Base-by-base conservation (phyloP, 1,139 yeast genomes). In the Suhomyces anneliseae region DNA sequence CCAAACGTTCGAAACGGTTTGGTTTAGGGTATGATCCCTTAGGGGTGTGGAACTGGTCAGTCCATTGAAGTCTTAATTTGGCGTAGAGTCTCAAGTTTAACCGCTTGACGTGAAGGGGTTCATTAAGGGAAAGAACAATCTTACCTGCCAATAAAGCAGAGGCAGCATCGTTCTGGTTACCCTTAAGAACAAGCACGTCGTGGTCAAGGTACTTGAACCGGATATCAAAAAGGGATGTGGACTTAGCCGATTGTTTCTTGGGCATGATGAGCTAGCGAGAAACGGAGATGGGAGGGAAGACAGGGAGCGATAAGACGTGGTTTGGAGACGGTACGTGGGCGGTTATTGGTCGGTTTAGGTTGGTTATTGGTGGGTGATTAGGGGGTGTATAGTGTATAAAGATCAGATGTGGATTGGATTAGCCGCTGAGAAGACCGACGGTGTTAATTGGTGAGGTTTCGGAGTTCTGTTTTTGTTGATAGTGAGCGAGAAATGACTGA, bases 121-220 rank as follows among this genome's bases (percentile, higher is more conserved):
- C 98, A 31, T 78, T 73, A 1, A 89, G 82, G 0, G 95, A 80
- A 32, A 93, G 68, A 1, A 87, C 93, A 26, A 93, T 83, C 26
- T 82, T 82, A 6, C 99, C 99, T 1, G 85, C 71, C 34, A 93
- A 65, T 11, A 87, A 68, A 1, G 83, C 88, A 1, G 96, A 85
- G 0, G 90, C 78, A 0, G 98, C 96, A 47, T 85, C 93, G 40
- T 79, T 78, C 2, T 87, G 81, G 2, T 82, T 59, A 1, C 99
- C 99, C 57, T 92, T 85, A 35, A 93, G 66, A 5, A 93, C 81
- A 15, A 93, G 69, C 7, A 90, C 95, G 60, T 90, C 96, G 54
- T 85, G 86, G 41, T 88, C 95, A 11, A 79, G 69, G 40, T 88
- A 82, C 45, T 80, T 78, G 40, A 85, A 66, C 46, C 90, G 69